Conservation (phyloP, 1,284 basidiomycete genomes). For the Amylostereum chailletii region DNA sequence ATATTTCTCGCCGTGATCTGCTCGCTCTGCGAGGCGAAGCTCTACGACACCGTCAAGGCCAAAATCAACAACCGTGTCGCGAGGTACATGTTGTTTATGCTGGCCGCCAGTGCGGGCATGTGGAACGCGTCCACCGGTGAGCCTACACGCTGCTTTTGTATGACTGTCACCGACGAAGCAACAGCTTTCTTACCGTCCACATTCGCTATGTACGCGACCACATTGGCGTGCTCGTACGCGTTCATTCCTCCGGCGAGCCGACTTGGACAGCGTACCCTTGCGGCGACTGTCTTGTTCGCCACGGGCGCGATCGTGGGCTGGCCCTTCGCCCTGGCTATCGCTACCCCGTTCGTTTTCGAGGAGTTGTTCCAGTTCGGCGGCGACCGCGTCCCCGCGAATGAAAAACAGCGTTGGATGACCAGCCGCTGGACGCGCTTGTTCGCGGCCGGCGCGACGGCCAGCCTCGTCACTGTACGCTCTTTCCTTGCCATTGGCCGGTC, state of each 20-base stretch:
- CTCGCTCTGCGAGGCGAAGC: conserved; percentile 73
- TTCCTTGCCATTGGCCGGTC: no score
- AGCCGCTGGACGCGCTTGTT: conserved; percentile 58
- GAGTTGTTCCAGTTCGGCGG: conserved; percentile 77
- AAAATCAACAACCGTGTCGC: conserved; percentile 85
- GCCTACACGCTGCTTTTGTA: conserved; percentile 8
- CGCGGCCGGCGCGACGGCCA: conserved; percentile 29
- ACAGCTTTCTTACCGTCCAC: conserved; percentile 89
- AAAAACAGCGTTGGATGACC: conserved; percentile 45
- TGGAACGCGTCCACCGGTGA: conserved; percentile 82
- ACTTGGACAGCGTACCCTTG: conserved; percentile 48
- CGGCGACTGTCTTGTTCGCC: conserved; percentile 69
- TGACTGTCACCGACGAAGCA: conserved; percentile 3
- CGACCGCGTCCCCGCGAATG: conserved; percentile 54
- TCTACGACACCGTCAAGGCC: conserved; percentile 78
- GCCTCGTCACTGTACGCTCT: no score
- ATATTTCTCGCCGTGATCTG: conserved; percentile 72
- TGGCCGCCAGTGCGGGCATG: conserved; percentile 86
- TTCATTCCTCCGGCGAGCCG: conserved; percentile 55
- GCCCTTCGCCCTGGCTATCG: conserved; percentile 87
- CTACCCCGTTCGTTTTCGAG: conserved; percentile 86
- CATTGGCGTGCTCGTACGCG: conserved; percentile 73
- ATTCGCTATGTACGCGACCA: conserved; percentile 89
- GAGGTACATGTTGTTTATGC: conserved; percentile 83
- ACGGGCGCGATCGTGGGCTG: conserved; percentile 87